phyloP scores from a whole-genome alignment of 148 eudicot species.

The Bassia scoparia region DNA sequence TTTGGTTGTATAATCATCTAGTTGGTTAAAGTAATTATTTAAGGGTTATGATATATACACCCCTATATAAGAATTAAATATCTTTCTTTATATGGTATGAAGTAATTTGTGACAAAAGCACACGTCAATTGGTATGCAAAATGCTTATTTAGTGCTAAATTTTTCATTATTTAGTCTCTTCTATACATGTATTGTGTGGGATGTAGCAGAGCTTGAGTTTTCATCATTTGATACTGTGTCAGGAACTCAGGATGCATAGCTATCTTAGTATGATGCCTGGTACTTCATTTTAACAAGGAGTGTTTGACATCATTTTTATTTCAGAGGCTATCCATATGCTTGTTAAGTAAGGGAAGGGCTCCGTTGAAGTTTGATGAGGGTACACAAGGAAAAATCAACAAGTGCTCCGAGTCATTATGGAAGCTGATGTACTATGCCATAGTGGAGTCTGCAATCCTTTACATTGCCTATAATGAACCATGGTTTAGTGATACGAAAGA shows the following conservation, averaged over 20 bases:
- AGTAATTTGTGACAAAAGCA: no score
- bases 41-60: no score
- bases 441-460: conserved; percentile 55
- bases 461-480: conserved; percentile 49
- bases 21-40: no score
- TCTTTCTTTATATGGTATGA: no score
- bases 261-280: not conserved
- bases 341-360: conserved; percentile 40
- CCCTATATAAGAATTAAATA: no score
- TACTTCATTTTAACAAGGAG: not conserved
- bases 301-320: conserved; percentile 20
- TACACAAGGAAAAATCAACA: conserved; percentile 51
- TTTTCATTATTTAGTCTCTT: no score
- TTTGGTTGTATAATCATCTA: not conserved
- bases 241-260: no score
- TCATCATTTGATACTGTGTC: not conserved
- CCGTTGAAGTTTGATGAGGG: conserved; percentile 45
- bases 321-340: conserved; percentile 70
- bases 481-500: conserved; percentile 64
- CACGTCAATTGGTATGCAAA: no score
- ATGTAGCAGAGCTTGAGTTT: not conserved
- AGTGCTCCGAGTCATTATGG: conserved; percentile 93
- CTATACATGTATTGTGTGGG: no score
- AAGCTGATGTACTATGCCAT: conserved; percentile 79
- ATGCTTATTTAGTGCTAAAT: no score